Base-by-base conservation (phyloP, 2,329 filamentous ascomycete genomes). In the Nemania bipapillata region DNA sequence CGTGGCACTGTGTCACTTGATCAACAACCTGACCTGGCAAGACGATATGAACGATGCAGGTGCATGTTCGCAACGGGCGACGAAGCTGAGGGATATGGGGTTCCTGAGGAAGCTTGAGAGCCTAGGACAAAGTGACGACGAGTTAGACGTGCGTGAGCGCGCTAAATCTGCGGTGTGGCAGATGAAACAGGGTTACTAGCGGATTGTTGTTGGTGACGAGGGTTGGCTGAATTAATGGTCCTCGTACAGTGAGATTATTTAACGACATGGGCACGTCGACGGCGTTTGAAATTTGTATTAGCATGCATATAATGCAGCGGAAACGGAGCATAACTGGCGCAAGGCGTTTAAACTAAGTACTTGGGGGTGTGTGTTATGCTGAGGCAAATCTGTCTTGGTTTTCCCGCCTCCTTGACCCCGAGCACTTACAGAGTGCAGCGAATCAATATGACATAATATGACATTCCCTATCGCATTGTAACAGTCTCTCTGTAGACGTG, bases 1-100 rank as follows among this genome's bases (percentile, higher is more conserved):
- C 5, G 86, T 90, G 22, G 90, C 91, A 53, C 89, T 96, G 73
- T 93, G 93, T 72, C 95, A 94, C 86, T 85, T 97, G 50, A 86
- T 96, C 52, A 92, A 90, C 77, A 97, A 97, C 77, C 86, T 99
- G 50, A 92, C 92, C 0, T 96, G 91, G 85, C 86, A 90, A 70
- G 94, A 97, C 70, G 91, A 95, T 74, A 85, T 87, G 6, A 85
- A 81, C 32, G 94, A 97, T 73, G 82, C 84, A 22, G 82, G 85
- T 24, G 87, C 87, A 9, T 92, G 91, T 70, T 83, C 86, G 32
- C 86, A 90, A 74, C 86, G 96, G 60, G 91, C 90, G 0, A 78
- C 82, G 12, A 90, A 92, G 77, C 83, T 99, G 52, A 87, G 89
- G 77, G 87, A 87, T 61, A 80, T 96, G 28, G 93, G 93, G 0